phyloP scores from a whole-genome alignment of 2,329 filamentous ascomycete genomes.

The Exophiala sideris region DNA sequence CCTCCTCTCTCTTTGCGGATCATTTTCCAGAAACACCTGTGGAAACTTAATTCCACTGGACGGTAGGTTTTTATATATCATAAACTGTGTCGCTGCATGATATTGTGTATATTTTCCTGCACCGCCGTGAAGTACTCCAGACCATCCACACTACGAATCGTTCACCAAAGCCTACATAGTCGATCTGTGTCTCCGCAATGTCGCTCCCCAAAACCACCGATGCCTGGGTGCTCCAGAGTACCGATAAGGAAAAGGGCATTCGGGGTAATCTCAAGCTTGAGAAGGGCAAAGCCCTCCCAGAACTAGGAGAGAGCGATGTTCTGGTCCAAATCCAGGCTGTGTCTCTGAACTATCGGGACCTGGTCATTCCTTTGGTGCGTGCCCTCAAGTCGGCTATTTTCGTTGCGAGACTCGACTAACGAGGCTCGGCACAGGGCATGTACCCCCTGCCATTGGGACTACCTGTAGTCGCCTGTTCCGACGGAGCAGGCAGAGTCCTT shows the following conservation, averaged over 20 bases:
- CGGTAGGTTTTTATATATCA: no score
- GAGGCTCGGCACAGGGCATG: conserved; percentile 34
- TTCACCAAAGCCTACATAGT: background rate
- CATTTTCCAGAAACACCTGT: no score
- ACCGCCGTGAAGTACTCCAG: background rate
- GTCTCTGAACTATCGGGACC: conserved; percentile 50
- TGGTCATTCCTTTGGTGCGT: conserved; percentile 42
- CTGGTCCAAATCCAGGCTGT: conserved; percentile 61
- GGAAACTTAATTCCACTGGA: no score
- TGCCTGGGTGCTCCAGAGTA: conserved; percentile 14
- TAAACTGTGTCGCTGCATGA: no score
- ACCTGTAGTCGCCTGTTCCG: conserved; percentile 43
- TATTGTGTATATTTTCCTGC: no score
- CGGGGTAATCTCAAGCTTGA: conserved; percentile 37
- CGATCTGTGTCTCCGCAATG: background rate
- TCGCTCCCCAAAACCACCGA: conserved; percentile 19
- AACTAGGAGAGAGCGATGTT: conserved; percentile 67
- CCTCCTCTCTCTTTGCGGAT: no score
- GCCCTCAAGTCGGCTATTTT: background rate
- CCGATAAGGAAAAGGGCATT: conserved; percentile 3
- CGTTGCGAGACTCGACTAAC: background rate
- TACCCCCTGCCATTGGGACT: conserved; percentile 46
- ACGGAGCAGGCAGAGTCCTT: conserved; percentile 47
- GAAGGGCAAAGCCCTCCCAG: conserved; percentile 53
- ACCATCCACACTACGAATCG: background rate